These are phyloP conservation scores for Carex arenaria DNA, from an alignment of 202 grass and related monocot species.

Conservation along the genomic window DNA sequence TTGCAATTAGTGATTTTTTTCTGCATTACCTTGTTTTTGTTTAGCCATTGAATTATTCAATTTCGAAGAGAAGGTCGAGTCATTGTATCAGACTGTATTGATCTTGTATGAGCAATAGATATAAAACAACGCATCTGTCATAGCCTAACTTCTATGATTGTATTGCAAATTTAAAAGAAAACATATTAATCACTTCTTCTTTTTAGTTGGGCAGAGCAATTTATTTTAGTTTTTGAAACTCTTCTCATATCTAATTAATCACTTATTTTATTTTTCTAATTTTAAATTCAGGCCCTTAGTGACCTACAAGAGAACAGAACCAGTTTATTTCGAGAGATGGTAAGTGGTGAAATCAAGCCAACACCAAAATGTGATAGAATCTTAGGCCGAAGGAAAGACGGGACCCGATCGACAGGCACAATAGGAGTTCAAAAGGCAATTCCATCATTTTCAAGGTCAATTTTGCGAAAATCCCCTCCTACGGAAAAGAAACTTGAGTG, in stretches of 20 bases:
- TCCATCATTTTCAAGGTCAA: constrained; percentile 68
- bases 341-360: constrained; percentile 18
- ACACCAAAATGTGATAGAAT: constrained; percentile 6
- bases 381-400: constrained; percentile 14
- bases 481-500: constrained; percentile 75
- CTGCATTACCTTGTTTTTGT: background rate
- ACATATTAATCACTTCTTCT: background rate
- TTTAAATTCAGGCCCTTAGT: constrained; percentile 50
- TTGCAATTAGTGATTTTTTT: background rate
- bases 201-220: background rate
- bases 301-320: constrained; percentile 81
- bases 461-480: constrained; percentile 80
- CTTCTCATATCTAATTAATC: background rate
- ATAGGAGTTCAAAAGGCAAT: constrained; percentile 43
- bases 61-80: background rate
- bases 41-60: background rate
- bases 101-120: background rate
- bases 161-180: too few species aligned
- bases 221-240: background rate
- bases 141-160: background rate
- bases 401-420: constrained; percentile 10
- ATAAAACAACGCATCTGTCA: background rate
- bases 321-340: constrained; percentile 38
- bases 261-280: background rate
- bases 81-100: background rate